These are phyloP conservation scores for Lobosporangium transversale DNA, from an alignment of 192 early-diverging fungal species.

Conservation along the genomic window DNA sequence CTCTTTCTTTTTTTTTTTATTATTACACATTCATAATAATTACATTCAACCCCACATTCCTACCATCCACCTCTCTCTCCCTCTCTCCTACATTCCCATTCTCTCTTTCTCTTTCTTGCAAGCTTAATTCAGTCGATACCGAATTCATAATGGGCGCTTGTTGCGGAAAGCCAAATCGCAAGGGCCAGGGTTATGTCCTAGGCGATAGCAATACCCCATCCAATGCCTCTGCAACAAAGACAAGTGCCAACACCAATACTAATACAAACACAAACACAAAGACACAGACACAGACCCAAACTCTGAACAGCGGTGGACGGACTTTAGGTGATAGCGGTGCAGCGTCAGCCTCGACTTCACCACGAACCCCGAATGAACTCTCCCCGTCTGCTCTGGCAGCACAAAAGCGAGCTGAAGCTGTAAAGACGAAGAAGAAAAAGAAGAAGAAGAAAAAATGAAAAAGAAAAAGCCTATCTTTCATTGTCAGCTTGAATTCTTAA, in stretches of 20 bases:
- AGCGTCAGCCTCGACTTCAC: no score
- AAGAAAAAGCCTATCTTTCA: no score
- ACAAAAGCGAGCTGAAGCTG: slow-evolving; percentile 43
- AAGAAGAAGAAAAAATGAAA: no score
- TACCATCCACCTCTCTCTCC: no score
- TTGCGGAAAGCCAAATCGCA: slow-evolving; percentile 46
- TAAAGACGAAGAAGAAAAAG: no score
- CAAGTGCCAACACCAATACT: not conserved
- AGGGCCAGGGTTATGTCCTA: slow-evolving; percentile 38
- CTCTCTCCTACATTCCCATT: not conserved
- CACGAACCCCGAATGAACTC: slow-evolving; percentile 19
- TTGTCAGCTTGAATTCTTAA: no score
- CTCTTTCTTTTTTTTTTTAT: no score
- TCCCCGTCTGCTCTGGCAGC: slow-evolving; percentile 48
- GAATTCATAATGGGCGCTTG: slow-evolving; percentile 32
- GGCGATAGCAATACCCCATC: slow-evolving; percentile 31
- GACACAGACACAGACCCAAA: not conserved
- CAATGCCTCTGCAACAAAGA: slow-evolving; percentile 15
- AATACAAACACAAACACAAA: slow-evolving; percentile 3
- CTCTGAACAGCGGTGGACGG: slow-evolving; percentile 10
- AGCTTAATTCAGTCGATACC: not conserved
- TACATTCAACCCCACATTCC: no score
- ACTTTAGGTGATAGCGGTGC: slow-evolving; percentile 18
- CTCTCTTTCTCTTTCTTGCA: not conserved
- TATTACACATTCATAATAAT: no score